Evolutionary conservation across 2,329 filamentous ascomycete genomes (phyloP).

Genomic region (Colletotrichum caudatum): DNA sequence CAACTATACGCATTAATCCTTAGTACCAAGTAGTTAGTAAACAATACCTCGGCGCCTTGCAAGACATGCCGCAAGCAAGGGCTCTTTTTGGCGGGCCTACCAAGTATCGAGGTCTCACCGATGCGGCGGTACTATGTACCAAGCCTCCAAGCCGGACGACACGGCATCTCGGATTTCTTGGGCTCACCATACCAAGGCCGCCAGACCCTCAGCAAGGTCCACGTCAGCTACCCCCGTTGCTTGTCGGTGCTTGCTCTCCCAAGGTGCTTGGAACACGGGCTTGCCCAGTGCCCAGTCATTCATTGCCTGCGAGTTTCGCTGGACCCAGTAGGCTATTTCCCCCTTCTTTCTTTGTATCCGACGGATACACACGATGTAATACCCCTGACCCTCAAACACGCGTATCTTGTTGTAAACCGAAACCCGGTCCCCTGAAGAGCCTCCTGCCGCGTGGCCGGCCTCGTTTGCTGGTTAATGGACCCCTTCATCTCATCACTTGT

Average conservation of each 20-base stretch:
- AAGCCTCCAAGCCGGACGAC: conserved; percentile 24
- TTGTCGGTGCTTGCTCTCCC: background rate
- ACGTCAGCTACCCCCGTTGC: conserved; percentile 11
- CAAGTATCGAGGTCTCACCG: conserved; percentile 4
- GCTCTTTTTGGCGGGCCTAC: background rate
- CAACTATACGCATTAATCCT: background rate
- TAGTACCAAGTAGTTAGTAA: too few species aligned
- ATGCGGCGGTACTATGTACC: conserved; percentile 9
- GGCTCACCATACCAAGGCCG: background rate
- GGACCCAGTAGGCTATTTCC: conserved; percentile 22
- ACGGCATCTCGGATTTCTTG: conserved; percentile 9
- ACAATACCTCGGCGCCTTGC: background rate
- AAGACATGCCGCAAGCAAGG: background rate
- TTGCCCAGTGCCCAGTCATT: background rate
- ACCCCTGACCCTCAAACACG: background rate
- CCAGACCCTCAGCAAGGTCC: background rate
- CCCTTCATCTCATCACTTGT: background rate
- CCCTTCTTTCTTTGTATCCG: background rate
- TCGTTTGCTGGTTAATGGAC: background rate
- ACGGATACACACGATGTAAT: background rate
- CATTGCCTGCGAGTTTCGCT: background rate
- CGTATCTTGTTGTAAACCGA: background rate
- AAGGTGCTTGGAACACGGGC: conserved; percentile 1
- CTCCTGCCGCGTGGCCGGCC: too few species aligned
- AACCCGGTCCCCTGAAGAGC: background rate